Percentiles rank a stretch among this genome's conserved stretches.
Conservation (phyloP, 163 green algal genomes). For the Scenedesmus sp. region DNA sequence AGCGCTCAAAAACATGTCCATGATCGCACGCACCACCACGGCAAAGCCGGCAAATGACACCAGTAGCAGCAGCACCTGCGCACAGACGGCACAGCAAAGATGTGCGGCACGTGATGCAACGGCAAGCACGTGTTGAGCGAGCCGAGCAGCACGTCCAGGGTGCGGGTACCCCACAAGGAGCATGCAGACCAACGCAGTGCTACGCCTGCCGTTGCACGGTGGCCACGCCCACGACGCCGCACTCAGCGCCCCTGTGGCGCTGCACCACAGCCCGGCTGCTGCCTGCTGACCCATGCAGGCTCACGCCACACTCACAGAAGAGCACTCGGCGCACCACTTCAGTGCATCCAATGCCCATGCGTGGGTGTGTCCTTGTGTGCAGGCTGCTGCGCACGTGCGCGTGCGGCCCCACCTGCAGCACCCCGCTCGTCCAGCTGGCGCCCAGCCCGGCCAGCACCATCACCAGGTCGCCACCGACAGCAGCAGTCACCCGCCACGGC, state of each 20-base stretch:
- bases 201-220: no score
- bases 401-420: conserved; percentile 7
- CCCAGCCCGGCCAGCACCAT: conserved; percentile 65
- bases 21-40: neutral
- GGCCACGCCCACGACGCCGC: no score
- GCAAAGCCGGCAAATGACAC: conserved; percentile 20
- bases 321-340: no score
- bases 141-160: neutral
- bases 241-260: no score
- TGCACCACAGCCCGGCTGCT: no score
- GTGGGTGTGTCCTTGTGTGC: neutral
- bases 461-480: conserved; percentile 53
- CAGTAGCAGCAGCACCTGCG: conserved; percentile 53
- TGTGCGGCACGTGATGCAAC: neutral
- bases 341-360: no score
- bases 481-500: neutral
- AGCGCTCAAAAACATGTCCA: conserved; percentile 26
- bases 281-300: no score
- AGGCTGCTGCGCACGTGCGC: neutral
- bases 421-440: conserved; percentile 43
- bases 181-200: no score
- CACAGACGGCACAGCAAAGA: neutral
- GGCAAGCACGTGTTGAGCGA: no score
- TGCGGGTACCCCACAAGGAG: no score
- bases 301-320: no score